A percentile compares a stretch with the other conserved stretches of the same genome.
Conservation (phyloP, 345 rosid species). For the Eucalyptus leucophloia region DNA sequence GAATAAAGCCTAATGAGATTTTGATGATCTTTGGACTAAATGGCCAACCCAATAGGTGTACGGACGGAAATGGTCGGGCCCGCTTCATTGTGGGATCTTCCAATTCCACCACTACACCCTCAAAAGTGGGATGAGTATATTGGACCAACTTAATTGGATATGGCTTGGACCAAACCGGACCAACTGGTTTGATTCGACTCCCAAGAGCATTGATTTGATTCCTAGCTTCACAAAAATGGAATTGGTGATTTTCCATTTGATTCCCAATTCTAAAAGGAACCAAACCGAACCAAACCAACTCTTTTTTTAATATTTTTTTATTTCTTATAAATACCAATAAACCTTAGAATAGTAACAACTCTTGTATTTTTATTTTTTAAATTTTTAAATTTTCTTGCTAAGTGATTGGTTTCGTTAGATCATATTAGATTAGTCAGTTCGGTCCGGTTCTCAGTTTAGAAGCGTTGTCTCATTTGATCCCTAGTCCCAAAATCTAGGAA, state of each 20-base stretch:
- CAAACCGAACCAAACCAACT: accelerated
- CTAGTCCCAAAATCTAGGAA: too few relatives aligned
- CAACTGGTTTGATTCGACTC: accelerated
- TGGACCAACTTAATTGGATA: too few relatives aligned
- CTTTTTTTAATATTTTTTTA: too few relatives aligned
- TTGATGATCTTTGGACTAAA: neutral
- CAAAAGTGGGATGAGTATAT: neutral
- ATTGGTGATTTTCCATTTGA: too few relatives aligned
- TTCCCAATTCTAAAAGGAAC: accelerated
- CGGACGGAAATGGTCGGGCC: neutral
- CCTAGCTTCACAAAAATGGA: accelerated
- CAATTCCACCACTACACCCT: neutral
- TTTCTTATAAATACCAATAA: too few relatives aligned
- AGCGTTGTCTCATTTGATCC: too few relatives aligned
- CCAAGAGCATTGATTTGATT: accelerated
- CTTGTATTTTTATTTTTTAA: too few relatives aligned
- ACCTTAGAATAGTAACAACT: too few relatives aligned
- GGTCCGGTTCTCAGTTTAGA: accelerated
- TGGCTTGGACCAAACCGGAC: accelerated
- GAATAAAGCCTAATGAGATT: neutral
- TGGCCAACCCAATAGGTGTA: neutral
- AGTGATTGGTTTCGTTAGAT: too few relatives aligned
- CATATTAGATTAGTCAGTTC: too few relatives aligned
- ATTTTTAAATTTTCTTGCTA: too few relatives aligned
- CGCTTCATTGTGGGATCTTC: neutral